Base-by-base conservation (phyloP, 345 rosid genomes). In the Brassica incana region DNA sequence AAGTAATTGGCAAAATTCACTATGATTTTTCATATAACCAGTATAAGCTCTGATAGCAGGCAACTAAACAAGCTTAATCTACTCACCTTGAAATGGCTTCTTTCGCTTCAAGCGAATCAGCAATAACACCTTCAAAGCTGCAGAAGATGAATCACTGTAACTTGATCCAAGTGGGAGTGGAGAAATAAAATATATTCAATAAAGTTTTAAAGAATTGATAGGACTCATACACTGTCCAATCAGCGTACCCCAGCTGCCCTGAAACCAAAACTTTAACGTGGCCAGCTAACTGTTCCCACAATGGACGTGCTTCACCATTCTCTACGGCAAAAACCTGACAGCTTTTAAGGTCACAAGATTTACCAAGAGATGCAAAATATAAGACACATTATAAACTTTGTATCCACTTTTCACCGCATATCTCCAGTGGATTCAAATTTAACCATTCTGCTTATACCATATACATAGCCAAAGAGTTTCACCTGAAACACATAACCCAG, bases 71-170 rank as follows among this genome's bases (percentile, higher is more conserved):
- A 62, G 72, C 38, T 58, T 77, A 81, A 76, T 25, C 58, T 11
- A 63, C 71, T 30, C 71, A 92, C 97, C 97, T 90, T 82, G 95
- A 88, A 81, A 94, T 82, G 12, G 86, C 93, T 78, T 85, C 97
- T 85, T 90, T 87, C 69, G 91, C 94, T 86, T 89, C 97, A 79
- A 94, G 84, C 29, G 97, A 94, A 84, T 90, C 93, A 25, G 86
- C 92, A 74, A 94, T 77, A 78, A 94, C 83, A 77, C 97, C 95
- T 87, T 94, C 95, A 88, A 88, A 94, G 59, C 98, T 94, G 91
- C 69, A 72, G 71, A 79, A 80, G 61, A 80, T 33, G 80, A 67
- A 83, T 32, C 30, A 59, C 38, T 70, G 52, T 33, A 78, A 83
- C 71, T 71, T 73, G 12, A 78, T 69, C 67, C 75, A 80, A 52